Base-by-base conservation (phyloP, 345 rosid genomes). In the Mercurialis annua region DNA sequence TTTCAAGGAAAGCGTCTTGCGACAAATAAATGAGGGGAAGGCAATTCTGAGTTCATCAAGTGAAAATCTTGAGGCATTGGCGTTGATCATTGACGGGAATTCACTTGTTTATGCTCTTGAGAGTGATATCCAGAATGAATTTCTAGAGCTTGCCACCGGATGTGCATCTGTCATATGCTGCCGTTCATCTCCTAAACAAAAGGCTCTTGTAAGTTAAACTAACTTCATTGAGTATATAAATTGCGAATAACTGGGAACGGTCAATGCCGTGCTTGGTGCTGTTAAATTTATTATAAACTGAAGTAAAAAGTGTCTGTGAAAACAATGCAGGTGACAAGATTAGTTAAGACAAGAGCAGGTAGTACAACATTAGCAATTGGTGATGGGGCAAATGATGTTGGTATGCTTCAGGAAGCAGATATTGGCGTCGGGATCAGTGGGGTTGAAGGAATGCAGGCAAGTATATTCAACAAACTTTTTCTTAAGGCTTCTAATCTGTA, bases 371-470 rank as follows among this genome's bases (percentile, higher is more conserved):
- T 94, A 69, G 96, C 87, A 2, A 83, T 94, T 49, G 99, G 99
- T 34, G 99, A 94, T 80, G 97, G 99, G 24, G 99, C 97, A 51
- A 94, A 94, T 49, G 99, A 93, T 77, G 99, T 94, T 0, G 99
- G 99, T 31, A 94, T 94, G 99, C 99, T 94, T 70, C 99, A 94
- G 83, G 99, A 94, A 82, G 97, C 97, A 1, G 96, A 94, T 67
- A 94, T 94, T 0, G 97, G 99, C 27, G 80, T 91, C 29, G 97
- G 99, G 69, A 94, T 94, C 76, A 94, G 99, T 43, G 99, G 97
- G 9, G 87, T 87, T 54, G 99, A 94, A 65, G 99, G 99, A 67
- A 94, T 94, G 99, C 99, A 94, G 88, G 95, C 84, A 75, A 73
- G 71, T 62, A 18, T 62, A 18, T 16, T 70, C 10, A 44, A 60